Base-by-base conservation (phyloP, 495 filamentous ascomycete species). In the Aspergillus bridgeri region DNA sequence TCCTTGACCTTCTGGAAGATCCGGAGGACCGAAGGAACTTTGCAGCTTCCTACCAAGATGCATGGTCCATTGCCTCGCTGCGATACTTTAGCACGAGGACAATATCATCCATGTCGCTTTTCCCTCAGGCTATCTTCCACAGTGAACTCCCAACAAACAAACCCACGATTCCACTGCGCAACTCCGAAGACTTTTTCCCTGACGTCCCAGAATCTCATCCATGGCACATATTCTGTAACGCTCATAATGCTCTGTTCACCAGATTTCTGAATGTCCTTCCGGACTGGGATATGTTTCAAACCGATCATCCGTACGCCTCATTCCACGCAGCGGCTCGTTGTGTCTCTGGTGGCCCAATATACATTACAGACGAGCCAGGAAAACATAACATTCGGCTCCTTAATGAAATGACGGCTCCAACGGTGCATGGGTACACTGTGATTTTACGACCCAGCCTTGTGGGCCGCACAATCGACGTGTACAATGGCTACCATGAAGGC, bases 201-300 rank as follows among this genome's bases (percentile, higher is more conserved):
- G 83, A 90, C 46, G 79, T 90, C 11, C 79, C 83, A 4, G 78
- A 80, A 9, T 89, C 87, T 5, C 94, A 98, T 62, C 82, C 92
- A 1, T 98, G 93, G 92, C 94, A 98, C 72, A 77, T 98, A 47
- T 98, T 92, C 72, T 84, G 86, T 57, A 98, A 98, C 66, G 91
- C 93, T 2, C 89, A 97, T 70, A 97, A 95, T 67, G 75, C 87
- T n/a, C 79, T 96, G 15, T 77, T 96, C 19, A 93, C 92, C 13
- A 78, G 83, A 11, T 81, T 86, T 59, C 69, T 90, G 7, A 89
- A 90, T 56, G 81, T 82, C n/a, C 61, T 90, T 15, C 92, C 92
- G 0, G 94, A 98, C 71, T 98, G 94, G 94, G 94, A 98, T 71
- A 98, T 98, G 94, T 98, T 98, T 70, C 94, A 98, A 67, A 96